Conservation (phyloP, 176 grass and related monocot species). For the Alopecurus myosuroides region DNA sequence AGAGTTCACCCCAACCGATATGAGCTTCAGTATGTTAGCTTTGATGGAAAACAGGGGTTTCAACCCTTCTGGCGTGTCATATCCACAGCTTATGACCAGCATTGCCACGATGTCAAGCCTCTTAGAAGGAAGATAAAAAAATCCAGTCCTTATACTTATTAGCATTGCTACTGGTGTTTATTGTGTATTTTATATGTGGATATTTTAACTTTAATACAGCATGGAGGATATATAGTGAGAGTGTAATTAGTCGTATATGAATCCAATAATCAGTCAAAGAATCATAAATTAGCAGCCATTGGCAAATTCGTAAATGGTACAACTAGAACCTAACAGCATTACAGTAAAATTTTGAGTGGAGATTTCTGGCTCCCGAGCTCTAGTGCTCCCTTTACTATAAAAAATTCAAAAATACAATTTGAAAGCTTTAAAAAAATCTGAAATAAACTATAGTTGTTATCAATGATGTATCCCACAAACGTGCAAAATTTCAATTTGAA, state of each 20-base stretch:
- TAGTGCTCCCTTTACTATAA: too few relatives aligned
- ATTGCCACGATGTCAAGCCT: background rate
- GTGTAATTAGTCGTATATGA: background rate
- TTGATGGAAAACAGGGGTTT: conserved; percentile 8
- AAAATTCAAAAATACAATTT: too few relatives aligned
- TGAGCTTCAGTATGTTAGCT: background rate
- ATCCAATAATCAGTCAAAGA: background rate
- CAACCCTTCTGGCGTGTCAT: background rate
- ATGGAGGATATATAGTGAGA: background rate
- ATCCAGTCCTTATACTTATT: background rate
- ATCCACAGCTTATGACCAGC: background rate
- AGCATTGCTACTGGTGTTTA: background rate
- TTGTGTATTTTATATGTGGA: background rate
- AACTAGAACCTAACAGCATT: background rate
- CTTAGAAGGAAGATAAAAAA: background rate
- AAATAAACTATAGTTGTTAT: too few relatives aligned
- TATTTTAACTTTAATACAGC: background rate
- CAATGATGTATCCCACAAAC: too few relatives aligned
- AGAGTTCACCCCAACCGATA: background rate
- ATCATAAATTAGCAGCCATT: background rate
- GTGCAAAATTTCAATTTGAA: too few relatives aligned
- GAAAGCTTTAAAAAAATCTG: too few relatives aligned
- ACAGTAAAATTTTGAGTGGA: background rate
- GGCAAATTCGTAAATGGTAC: background rate
- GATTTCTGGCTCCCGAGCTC: too few relatives aligned